A percentile compares a stretch with the other conserved stretches of the same genome.
Evolutionary conservation across 768 basidiomycete species (phyloP).

Genomic region (Lactarius akahatsu): DNA sequence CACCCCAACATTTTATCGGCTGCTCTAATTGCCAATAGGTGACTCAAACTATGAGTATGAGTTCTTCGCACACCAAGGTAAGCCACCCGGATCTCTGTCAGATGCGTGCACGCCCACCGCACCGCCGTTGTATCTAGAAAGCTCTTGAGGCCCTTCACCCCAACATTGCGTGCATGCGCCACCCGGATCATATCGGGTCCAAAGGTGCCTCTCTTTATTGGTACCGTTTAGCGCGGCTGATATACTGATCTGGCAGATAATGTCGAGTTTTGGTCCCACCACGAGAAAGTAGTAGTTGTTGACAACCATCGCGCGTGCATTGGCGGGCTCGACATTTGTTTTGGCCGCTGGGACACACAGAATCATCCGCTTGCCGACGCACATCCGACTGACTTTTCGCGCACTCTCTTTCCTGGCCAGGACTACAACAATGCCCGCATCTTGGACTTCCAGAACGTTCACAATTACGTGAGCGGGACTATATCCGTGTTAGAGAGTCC

Average conservation of each 20-base stretch:
- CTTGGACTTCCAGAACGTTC: slow-evolving; percentile 78
- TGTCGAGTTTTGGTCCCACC: slow-evolving; percentile 88
- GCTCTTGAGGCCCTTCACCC: slow-evolving; percentile 79
- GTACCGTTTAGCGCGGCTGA: not conserved
- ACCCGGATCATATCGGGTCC: slow-evolving; percentile 86
- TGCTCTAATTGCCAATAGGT: slow-evolving; percentile 46
- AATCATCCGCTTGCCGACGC: slow-evolving; percentile 89
- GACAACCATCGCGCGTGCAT: slow-evolving; percentile 85
- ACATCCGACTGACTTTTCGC: slow-evolving; percentile 80
- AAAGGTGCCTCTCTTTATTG: slow-evolving; percentile 46
- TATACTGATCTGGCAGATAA: slow-evolving; percentile 46
- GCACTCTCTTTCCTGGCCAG: slow-evolving; percentile 88
- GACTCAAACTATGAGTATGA: slow-evolving; percentile 88
- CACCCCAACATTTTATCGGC: not conserved
- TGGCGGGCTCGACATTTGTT: slow-evolving; percentile 94
- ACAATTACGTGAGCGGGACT: slow-evolving; percentile 68
- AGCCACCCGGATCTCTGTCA: slow-evolving; percentile 8
- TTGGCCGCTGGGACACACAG: slow-evolving; percentile 96
- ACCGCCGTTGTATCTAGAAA: slow-evolving; percentile 42
- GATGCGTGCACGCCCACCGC: too few species aligned
- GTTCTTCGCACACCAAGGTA: slow-evolving; percentile 80
- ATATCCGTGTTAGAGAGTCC: slow-evolving; percentile 65
- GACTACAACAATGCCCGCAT: slow-evolving; percentile 92
- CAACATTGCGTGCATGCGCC: slow-evolving; percentile 86
- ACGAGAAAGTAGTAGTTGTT: slow-evolving; percentile 89